These are phyloP conservation scores for Avena eriantha DNA, from an alignment of 176 grass and related monocot genomes.

Conservation along the genomic window DNA sequence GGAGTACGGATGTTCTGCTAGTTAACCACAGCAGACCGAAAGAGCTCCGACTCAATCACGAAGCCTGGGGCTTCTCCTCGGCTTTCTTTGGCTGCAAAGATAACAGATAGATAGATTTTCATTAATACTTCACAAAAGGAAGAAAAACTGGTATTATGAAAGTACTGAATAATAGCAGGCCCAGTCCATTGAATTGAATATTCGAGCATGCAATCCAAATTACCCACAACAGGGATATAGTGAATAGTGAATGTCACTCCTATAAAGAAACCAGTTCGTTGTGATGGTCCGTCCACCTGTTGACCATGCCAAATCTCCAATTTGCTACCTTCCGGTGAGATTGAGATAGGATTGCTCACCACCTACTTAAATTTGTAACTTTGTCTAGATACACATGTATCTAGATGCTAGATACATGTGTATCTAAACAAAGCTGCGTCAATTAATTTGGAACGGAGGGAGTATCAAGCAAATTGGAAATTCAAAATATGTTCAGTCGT, in stretches of 20 bases:
- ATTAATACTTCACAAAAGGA: constrained; percentile 1
- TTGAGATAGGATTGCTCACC: too few relatives aligned
- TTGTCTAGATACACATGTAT: too few relatives aligned
- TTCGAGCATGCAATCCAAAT: background rate
- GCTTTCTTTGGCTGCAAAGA: constrained; percentile 83
- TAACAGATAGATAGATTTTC: constrained; percentile 4
- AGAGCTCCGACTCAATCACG: constrained; percentile 28
- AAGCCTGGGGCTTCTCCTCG: constrained; percentile 72
- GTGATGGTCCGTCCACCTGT: too few relatives aligned
- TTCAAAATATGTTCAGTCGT: background rate
- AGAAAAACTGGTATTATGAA: background rate
- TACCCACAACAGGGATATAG: background rate
- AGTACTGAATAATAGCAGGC: background rate
- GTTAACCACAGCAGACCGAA: background rate
- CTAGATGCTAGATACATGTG: too few relatives aligned
- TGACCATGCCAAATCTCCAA: too few relatives aligned
- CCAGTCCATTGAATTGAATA: background rate
- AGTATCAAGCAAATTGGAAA: background rate
- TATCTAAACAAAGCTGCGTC: too few relatives aligned
- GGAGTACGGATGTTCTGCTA: background rate
- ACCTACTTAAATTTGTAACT: too few relatives aligned
- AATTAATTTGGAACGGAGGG: too few relatives aligned
- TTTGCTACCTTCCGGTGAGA: too few relatives aligned
- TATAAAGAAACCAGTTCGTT: background rate
- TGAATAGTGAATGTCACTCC: background rate